Conservation (phyloP, 768 basidiomycete species). For the Leccinum subtestaceum region DNA sequence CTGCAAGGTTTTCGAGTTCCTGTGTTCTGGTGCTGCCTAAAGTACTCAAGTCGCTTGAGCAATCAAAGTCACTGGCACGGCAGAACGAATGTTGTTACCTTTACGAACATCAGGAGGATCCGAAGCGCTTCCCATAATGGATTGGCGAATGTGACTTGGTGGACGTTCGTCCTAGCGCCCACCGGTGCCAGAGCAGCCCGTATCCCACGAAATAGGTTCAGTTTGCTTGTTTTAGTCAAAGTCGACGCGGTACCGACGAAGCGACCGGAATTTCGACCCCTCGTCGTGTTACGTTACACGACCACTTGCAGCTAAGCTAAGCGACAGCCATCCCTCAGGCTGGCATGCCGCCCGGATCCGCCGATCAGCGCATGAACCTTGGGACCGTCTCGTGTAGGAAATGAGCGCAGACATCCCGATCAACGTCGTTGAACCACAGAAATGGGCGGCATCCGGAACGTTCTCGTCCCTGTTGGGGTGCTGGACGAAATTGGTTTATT, state of each 20-base stretch:
- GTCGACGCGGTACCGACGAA: neutral
- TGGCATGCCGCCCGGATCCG: constrained; percentile 2
- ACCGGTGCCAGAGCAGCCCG: neutral
- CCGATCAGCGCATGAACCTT: neutral
- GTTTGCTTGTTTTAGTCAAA: neutral
- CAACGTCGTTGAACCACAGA: neutral
- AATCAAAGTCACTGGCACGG: neutral
- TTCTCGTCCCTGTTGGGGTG: neutral
- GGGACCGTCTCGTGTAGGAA: constrained; percentile 5
- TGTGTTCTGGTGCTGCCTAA: neutral
- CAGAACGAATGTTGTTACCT: neutral
- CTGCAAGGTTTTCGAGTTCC: neutral
- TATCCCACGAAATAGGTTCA: neutral
- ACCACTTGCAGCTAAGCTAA: neutral
- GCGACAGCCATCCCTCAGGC: neutral
- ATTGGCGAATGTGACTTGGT: neutral
- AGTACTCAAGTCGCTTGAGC: neutral
- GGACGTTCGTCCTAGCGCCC: constrained; percentile 2
- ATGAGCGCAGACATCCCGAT: neutral
- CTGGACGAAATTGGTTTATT: neutral
- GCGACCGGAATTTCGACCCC: neutral
- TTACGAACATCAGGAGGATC: neutral
- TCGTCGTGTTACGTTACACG: neutral
- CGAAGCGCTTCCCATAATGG: neutral
- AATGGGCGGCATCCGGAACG: constrained; percentile 13